Conservation (phyloP, 768 basidiomycete genomes). For the Collybiopsis confluens region DNA sequence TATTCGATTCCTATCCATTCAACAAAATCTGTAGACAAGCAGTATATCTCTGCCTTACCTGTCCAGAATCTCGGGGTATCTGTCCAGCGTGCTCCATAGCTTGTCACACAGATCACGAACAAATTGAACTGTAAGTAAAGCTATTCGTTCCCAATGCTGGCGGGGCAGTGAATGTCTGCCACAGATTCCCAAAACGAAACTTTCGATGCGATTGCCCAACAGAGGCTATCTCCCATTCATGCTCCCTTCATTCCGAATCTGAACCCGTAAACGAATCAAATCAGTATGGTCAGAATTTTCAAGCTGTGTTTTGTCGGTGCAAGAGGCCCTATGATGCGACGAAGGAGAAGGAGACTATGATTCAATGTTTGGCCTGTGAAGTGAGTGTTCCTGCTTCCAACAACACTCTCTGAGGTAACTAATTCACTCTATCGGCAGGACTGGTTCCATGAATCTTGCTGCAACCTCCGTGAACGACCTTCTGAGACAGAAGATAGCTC, state of each 20-base stretch:
- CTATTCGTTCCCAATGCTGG: neutral
- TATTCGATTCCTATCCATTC: constrained; percentile 3
- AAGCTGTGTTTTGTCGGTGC: constrained; percentile 71
- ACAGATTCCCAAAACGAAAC: constrained; percentile 72
- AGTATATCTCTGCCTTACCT: constrained; percentile 78
- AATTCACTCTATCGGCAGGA: constrained; percentile 44
- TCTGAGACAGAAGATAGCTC: constrained; percentile 41
- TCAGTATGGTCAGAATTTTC: constrained; percentile 72
- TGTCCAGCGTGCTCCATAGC: constrained; percentile 84
- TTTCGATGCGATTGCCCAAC: constrained; percentile 89
- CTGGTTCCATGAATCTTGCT: constrained; percentile 90
- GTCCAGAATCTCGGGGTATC: constrained; percentile 61
- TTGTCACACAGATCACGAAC: constrained; percentile 84
- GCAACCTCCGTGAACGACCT: constrained; percentile 67
- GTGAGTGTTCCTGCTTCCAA: constrained; percentile 36
- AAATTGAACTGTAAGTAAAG: constrained; percentile 63
- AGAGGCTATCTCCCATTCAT: constrained; percentile 49
- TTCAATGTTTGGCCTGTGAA: constrained; percentile 84
- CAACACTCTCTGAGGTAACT: constrained; percentile 1
- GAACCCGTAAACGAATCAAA: constrained; percentile 61
- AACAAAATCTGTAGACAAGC: constrained; percentile 50
- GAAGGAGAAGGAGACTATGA: constrained; percentile 79
- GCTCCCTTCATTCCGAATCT: constrained; percentile 51
- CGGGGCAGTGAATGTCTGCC: neutral
- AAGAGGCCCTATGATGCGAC: constrained; percentile 65